These are phyloP conservation scores for Arachnomyces sp. DNA, from an alignment of 2,329 filamentous ascomycete species.

Conservation along the genomic window DNA sequence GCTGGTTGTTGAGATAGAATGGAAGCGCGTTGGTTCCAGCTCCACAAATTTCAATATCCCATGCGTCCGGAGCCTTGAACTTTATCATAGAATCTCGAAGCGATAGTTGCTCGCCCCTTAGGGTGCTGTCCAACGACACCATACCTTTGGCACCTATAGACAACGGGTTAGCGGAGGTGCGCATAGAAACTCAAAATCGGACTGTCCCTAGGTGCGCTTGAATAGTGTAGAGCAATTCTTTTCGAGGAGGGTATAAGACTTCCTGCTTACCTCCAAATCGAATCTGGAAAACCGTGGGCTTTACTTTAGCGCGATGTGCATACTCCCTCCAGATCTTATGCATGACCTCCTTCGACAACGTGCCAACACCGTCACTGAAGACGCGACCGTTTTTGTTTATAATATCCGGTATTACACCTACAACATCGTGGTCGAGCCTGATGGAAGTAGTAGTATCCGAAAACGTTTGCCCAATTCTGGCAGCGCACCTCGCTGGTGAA, in stretches of 20 bases:
- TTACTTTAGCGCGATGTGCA: constrained; percentile 15
- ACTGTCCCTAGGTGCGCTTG: too few species aligned
- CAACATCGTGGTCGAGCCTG: constrained; percentile 29
- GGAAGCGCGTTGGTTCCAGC: constrained; percentile 59
- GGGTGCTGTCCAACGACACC: constrained; percentile 59
- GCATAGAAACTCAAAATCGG: too few species aligned
- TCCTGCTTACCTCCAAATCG: constrained; percentile 51
- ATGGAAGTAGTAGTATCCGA: constrained; percentile 65
- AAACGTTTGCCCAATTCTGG: constrained; percentile 59
- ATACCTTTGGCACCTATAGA: constrained; percentile 63
- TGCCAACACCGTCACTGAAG: constrained; percentile 77
- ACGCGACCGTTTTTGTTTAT: constrained; percentile 45
- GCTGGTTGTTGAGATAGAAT: constrained; percentile 66
- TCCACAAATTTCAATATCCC: constrained; percentile 24
- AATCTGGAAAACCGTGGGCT: constrained; percentile 54
- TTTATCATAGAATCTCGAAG: constrained; percentile 74
- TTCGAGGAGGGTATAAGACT: background rate
- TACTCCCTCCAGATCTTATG: constrained; percentile 50
- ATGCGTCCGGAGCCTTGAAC: constrained; percentile 61
- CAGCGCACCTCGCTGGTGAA: constrained; percentile 52
- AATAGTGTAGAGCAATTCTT: background rate
- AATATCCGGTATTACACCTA: constrained; percentile 20
- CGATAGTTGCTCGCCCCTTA: constrained; percentile 52
- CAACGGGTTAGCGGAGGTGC: background rate
- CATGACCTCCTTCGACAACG: constrained; percentile 56